Percentiles rank a stretch among this genome's conserved stretches.
These are phyloP conservation scores for Mycosarcoma mackinlayi DNA, from an alignment of 1,284 basidiomycete genomes.

Conservation along the genomic window DNA sequence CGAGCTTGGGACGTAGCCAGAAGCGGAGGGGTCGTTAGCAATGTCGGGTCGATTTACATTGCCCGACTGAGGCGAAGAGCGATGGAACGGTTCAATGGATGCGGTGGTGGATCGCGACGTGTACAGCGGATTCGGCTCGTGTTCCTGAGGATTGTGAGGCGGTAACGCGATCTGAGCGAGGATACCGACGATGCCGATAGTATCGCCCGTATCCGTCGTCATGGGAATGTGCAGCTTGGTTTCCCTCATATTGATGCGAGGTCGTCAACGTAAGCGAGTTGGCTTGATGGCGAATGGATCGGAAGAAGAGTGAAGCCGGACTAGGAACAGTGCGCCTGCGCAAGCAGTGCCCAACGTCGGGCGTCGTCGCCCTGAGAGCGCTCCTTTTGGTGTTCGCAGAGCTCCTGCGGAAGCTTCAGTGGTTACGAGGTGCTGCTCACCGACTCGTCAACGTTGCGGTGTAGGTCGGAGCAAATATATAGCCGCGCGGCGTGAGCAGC, in stretches of 20 bases:
- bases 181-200: constrained; percentile 50
- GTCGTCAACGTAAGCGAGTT: too few species aligned
- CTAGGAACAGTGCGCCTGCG: too few species aligned
- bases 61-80: neutral
- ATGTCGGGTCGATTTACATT: constrained; percentile 27
- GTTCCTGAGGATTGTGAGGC: constrained; percentile 34
- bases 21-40: constrained; percentile 19
- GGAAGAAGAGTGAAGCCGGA: too few species aligned
- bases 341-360: too few species aligned
- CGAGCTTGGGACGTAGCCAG: neutral
- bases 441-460: too few species aligned
- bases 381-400: too few species aligned
- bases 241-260: constrained; percentile 31
- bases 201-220: constrained; percentile 32
- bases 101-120: constrained; percentile 26
- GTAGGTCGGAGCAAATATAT: too few species aligned
- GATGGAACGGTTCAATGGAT: constrained; percentile 15
- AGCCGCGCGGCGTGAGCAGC: too few species aligned
- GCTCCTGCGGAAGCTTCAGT: too few species aligned
- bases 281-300: too few species aligned
- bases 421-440: too few species aligned
- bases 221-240: constrained; percentile 53
- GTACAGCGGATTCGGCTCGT: constrained; percentile 34
- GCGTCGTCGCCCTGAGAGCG: too few species aligned
- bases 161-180: constrained; percentile 36